phyloP scores from a whole-genome alignment of 805 yeast species.

The Monosporozyma aquatica region DNA sequence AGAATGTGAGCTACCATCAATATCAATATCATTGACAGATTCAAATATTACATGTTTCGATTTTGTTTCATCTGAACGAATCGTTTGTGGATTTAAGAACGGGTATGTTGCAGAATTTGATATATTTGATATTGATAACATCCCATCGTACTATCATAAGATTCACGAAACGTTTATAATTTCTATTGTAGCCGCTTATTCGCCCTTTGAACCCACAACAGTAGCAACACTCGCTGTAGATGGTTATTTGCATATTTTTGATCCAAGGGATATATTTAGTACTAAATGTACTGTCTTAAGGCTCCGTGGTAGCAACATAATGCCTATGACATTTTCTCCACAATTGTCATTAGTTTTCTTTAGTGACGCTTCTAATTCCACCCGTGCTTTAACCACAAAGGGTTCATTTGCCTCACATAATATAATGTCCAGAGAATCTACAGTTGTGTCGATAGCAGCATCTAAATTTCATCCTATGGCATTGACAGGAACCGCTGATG shows the following conservation, averaged over 20 bases:
- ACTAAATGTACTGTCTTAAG: constrained; percentile 27
- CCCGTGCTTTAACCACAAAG: constrained; percentile 32
- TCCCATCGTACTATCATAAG: constrained; percentile 34
- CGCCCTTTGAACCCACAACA: constrained; percentile 28
- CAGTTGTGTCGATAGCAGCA: constrained; percentile 33
- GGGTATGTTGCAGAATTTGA: constrained; percentile 55
- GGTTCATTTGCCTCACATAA: constrained; percentile 29
- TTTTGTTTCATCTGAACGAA: constrained; percentile 34
- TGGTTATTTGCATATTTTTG: constrained; percentile 33
- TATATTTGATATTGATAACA: constrained; percentile 18
- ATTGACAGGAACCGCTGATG: constrained; percentile 43
- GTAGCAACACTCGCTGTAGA: constrained; percentile 35
- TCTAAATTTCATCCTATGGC: constrained; percentile 40
- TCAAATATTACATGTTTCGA: constrained; percentile 39
- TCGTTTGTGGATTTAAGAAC: constrained; percentile 49
- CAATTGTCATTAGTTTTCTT: constrained; percentile 32
- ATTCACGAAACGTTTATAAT: constrained; percentile 33
- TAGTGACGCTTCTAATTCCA: constrained; percentile 35
- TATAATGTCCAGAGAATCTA: constrained; percentile 34
- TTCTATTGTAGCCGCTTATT: constrained; percentile 29
- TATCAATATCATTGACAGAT: constrained; percentile 21
- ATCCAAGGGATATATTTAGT: constrained; percentile 28
- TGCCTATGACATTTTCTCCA: constrained; percentile 26
- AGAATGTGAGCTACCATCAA: constrained; percentile 18
- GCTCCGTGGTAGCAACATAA: constrained; percentile 27